A percentile compares a stretch with the other conserved stretches of the same genome.
These are phyloP conservation scores for Kockovaella imperatae DNA, from an alignment of 768 basidiomycete species.

Conservation along the genomic window DNA sequence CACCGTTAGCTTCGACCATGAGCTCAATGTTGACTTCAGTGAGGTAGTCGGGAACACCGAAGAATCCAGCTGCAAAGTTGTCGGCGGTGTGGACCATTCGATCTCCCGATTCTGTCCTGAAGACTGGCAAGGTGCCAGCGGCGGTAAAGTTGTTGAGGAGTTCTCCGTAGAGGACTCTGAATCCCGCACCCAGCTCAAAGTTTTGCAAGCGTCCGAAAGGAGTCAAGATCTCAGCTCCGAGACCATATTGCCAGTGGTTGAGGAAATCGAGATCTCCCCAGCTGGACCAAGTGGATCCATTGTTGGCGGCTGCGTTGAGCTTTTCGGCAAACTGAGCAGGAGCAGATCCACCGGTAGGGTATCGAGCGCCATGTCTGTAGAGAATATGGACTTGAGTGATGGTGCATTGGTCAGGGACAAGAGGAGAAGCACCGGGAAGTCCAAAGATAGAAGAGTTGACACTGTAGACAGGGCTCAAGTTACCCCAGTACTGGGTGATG, in stretches of 20 bases:
- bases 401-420: slow-evolving; percentile 32
- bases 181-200: slow-evolving; percentile 37
- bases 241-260: slow-evolving; percentile 35
- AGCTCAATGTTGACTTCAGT: slow-evolving; percentile 35
- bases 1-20: slow-evolving; percentile 34
- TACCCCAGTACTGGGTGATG: slow-evolving; percentile 42
- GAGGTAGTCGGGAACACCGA: slow-evolving; percentile 52
- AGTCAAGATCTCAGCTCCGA: slow-evolving; percentile 31
- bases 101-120: slow-evolving; percentile 53
- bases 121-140: slow-evolving; percentile 48
- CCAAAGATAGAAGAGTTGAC: slow-evolving; percentile 39
- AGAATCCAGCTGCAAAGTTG: slow-evolving; percentile 54
- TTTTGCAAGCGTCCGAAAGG: slow-evolving; percentile 39
- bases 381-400: slow-evolving; percentile 37
- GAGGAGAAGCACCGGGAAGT: slow-evolving; percentile 33
- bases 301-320: slow-evolving; percentile 28
- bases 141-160: slow-evolving; percentile 37
- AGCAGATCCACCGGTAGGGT: slow-evolving; percentile 37
- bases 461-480: slow-evolving; percentile 38
- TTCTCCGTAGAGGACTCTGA: slow-evolving; percentile 31
- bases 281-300: slow-evolving; percentile 14
- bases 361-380: slow-evolving; percentile 39
- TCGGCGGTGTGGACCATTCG: slow-evolving; percentile 54
- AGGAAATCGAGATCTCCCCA: slow-evolving; percentile 29
- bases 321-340: slow-evolving; percentile 34